phyloP scores from a whole-genome alignment of 768 basidiomycete genomes.

The Suillus occidentalis region DNA sequence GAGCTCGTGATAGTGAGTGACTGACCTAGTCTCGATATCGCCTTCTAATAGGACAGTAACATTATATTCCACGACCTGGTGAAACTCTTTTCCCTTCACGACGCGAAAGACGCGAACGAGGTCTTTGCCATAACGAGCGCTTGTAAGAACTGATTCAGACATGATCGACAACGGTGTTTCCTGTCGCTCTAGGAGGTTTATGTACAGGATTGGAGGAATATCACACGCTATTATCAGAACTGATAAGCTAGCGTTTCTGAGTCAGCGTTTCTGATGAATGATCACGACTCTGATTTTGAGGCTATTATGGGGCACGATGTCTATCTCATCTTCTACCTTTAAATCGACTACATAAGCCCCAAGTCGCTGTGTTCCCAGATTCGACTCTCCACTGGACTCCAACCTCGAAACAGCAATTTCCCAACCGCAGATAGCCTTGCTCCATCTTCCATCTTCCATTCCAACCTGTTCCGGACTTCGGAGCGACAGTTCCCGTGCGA shows the following conservation, averaged over 20 bases:
- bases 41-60: slow-evolving; percentile 83
- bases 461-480: not conserved
- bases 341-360: not conserved
- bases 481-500: not conserved
- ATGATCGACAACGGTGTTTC: not conserved
- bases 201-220: too few species aligned
- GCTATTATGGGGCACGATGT: not conserved
- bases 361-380: not conserved
- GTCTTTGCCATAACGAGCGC: slow-evolving; percentile 85
- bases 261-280: too few species aligned
- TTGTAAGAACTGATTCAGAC: slow-evolving; percentile 33
- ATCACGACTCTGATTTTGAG: too few species aligned
- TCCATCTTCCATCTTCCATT: not conserved
- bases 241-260: too few species aligned
- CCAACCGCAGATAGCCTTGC: not conserved
- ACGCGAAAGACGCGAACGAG: slow-evolving; percentile 84
- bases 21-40: slow-evolving; percentile 68
- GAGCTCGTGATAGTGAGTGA: not conserved
- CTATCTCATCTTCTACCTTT: not conserved
- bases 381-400: not conserved
- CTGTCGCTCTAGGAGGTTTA: too few species aligned
- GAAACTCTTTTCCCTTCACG: slow-evolving; percentile 65
- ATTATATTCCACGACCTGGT: slow-evolving; percentile 83
- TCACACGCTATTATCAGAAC: too few species aligned
- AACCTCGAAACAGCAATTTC: too few species aligned